Base-by-base conservation (phyloP, 768 basidiomycete genomes). In the Myochromella boudieri region DNA sequence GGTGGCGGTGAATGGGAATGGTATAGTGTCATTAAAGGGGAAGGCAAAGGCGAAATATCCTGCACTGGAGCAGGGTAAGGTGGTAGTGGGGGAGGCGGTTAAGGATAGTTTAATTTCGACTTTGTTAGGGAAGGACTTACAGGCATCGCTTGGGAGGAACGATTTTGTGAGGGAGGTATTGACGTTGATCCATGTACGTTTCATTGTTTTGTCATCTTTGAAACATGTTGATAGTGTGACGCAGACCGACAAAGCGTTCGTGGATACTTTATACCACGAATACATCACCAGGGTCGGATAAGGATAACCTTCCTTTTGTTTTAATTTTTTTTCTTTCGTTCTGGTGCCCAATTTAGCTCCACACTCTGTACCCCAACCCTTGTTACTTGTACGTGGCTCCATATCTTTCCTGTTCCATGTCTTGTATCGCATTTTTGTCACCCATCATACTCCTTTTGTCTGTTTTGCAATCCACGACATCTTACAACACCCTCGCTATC, bases 211-310 rank as follows among this genome's bases (percentile, higher is more conserved):
- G 25, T 12, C 28, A 24, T 45, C 7, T 14, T 27, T 31, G 26
- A 14, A 24, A 40, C 36, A 29, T 27, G 20, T 22, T 51, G 34
- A 58, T 41, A 48, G 43, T 15, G 26, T 12, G 25, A 37, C 21
- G 21, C 55, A 87, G 85, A 85, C 76, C 44, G 81, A 87, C 67
- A 72, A 78, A 53, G 64, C 70, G 12, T 88, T 87, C 55, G 83
- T 83, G 48, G 83, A 88, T 53, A 64, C 68, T 29, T 70, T 85
- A 37, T 84, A 74, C 68, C 71, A 68, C 48, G 76, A 79, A 34
- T 86, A 84, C 49, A 63, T 56, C 22, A 56, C 48, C 42, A 52
- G 57, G 36, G 29, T 58, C 47, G 51, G 39, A 12, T 57, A 54
- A 36, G 25, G 15, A 26, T 40, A 20, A 12, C 37, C 26, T 18